Percentiles rank a stretch among this genome's conserved stretches.
Evolutionary conservation across 768 basidiomycete species (phyloP).

Genomic region (Chalciporus pseudorubinellus): DNA sequence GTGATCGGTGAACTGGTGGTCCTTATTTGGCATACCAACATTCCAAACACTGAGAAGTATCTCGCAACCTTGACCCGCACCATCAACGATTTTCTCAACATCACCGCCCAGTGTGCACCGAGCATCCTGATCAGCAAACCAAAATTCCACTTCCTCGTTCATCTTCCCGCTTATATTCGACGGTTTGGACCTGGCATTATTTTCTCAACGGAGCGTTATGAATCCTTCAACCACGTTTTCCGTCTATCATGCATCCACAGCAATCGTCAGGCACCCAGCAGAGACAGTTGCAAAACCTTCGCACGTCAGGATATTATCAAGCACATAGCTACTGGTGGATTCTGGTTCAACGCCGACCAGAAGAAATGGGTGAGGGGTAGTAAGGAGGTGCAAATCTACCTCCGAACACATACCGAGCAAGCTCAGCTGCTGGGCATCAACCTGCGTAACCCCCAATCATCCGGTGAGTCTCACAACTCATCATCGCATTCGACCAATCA

Average conservation of each 20-base stretch:
- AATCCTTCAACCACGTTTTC: constrained; percentile 27
- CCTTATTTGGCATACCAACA: constrained; percentile 41
- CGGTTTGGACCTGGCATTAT: constrained; percentile 20
- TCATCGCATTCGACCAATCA: too few relatives aligned
- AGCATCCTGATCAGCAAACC: constrained; percentile 24
- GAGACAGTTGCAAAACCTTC: constrained; percentile 1
- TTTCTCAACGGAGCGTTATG: constrained; percentile 20
- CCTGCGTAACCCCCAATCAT: too few relatives aligned
- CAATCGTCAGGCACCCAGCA: constrained; percentile 19
- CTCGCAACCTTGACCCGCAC: constrained; percentile 14
- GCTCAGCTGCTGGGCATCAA: too few relatives aligned
- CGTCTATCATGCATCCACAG: constrained; percentile 21
- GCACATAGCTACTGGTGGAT: constrained; percentile 10
- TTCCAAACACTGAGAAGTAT: constrained; percentile 35
- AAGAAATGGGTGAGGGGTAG: too few relatives aligned
- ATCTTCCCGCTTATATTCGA: constrained; percentile 21
- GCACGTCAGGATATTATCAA: constrained; percentile 3
- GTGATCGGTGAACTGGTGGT: constrained; percentile 37
- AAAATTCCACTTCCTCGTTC: constrained; percentile 29
- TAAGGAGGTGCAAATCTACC: too few relatives aligned
- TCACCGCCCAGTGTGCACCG: constrained; percentile 19
- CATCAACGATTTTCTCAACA: constrained; percentile 23
- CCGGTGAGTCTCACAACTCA: too few relatives aligned
- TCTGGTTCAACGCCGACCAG: too few relatives aligned
- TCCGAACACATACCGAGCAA: too few relatives aligned